These are phyloP conservation scores for Zoysia matrella DNA, from an alignment of 202 grass and related monocot species.

Conservation along the genomic window DNA sequence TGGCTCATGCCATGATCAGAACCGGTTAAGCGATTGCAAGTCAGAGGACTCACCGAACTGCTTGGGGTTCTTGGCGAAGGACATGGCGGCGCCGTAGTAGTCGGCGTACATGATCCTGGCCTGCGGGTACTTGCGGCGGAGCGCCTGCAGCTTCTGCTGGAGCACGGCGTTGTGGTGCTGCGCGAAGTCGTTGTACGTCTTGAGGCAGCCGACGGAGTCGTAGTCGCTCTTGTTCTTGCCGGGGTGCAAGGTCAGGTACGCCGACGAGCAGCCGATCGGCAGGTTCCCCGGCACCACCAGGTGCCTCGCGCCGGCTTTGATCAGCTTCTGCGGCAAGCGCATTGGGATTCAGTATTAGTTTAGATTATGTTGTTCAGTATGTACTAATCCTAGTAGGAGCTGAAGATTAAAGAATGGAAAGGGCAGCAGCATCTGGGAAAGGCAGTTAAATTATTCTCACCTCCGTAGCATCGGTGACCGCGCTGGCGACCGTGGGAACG, in stretches of 20 bases:
- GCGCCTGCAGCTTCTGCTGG: conserved; percentile 55
- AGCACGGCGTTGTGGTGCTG: conserved; percentile 82
- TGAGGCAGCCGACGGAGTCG: conserved; percentile 67
- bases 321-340: conserved; percentile 51
- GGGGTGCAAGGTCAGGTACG: conserved; percentile 74
- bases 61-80: conserved; percentile 69
- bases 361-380: no score
- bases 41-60: conserved; percentile 63
- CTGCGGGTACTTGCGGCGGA: conserved; percentile 61
- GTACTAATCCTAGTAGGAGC: background rate
- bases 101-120: conserved; percentile 87
- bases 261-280: conserved; percentile 79
- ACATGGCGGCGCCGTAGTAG: conserved; percentile 83
- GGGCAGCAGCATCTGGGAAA: background rate
- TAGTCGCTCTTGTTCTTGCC: conserved; percentile 67
- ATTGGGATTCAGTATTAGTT: conserved; percentile 10
- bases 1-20: background rate
- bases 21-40: background rate
- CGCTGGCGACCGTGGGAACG: conserved; percentile 61
- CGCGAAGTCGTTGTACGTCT: conserved; percentile 75
- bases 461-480: conserved; percentile 67
- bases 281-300: conserved; percentile 90
- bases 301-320: conserved; percentile 68
- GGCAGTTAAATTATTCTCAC: conserved; percentile 29
- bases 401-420: background rate